phyloP scores from a whole-genome alignment of 2,329 filamentous ascomycete genomes.

The Colletotrichum higginsianum region DNA sequence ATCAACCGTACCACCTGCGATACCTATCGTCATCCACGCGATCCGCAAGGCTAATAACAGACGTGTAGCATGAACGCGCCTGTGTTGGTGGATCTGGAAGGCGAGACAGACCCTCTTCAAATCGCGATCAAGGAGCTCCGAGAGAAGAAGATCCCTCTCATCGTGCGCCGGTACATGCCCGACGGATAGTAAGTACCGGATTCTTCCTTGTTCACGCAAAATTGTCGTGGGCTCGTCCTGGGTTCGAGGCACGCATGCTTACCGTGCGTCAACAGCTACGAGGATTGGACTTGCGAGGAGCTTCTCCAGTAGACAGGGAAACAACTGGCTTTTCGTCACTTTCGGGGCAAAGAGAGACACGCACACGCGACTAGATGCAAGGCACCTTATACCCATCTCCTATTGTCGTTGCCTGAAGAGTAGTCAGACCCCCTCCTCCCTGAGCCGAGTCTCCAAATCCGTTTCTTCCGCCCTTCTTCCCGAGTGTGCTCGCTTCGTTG shows the following conservation, averaged over 20 bases:
- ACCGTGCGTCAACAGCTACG: constrained; percentile 74
- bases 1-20: not conserved
- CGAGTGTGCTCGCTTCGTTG: not conserved
- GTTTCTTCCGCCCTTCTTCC: not conserved
- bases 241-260: constrained; percentile 33
- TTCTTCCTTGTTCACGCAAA: constrained; percentile 14
- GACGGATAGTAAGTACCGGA: constrained; percentile 86
- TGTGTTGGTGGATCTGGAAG: constrained; percentile 95
- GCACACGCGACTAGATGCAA: constrained; percentile 39
- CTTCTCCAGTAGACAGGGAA: constrained; percentile 72
- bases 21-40: not conserved
- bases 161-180: constrained; percentile 94
- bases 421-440: constrained; percentile 29
- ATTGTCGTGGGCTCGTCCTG: not conserved
- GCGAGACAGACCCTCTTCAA: constrained; percentile 96
- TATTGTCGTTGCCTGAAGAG: constrained; percentile 34
- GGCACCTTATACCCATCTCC: constrained; percentile 41
- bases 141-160: constrained; percentile 98
- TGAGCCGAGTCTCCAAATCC: constrained; percentile 22
- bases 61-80: constrained; percentile 90
- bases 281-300: constrained; percentile 99
- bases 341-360: constrained; percentile 21
- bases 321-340: constrained; percentile 21
- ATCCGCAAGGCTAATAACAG: constrained; percentile 40
- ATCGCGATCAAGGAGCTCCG: constrained; percentile 98